Evolutionary conservation across 176 grass and related monocot species (phyloP), one percentile per base, ranked within the genome.

Genomic region (Elymus sibiricus): DNA sequence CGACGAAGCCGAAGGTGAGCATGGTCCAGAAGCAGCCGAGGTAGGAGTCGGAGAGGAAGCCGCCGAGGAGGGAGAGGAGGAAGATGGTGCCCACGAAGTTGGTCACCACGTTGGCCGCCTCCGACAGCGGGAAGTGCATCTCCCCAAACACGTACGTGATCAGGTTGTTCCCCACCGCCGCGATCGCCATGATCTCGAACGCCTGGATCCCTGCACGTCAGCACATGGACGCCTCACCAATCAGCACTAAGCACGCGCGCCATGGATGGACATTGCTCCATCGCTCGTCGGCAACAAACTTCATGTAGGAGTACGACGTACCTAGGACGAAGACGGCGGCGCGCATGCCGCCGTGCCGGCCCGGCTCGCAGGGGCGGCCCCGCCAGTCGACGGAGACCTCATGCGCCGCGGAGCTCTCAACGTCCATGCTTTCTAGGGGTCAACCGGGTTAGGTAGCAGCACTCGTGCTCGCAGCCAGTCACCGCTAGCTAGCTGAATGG

Each of bases 141-240:
- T 95, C 96, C 70, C 94, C 93, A 69, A 95, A 98, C 56, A 95
- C 96, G 92, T 98, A 98, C n/a, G 96, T 98, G 85, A 98, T 95
- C 0, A 98, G 91, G 80, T 95, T 98, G 88, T 98, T 98, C 49
- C 96, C 96, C 86, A 98, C 96, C 68, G 96, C 93, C 81, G 96
- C 96, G 73, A 95, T 98, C 58, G 92, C 92, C 93, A 95, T 98
- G 90, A 98, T 98, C 83, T 98, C 96, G 76, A 98, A 92, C 66
- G 86, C 91, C 88, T 98, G 96, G 66, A 95, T 89, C 11, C 96
- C 96, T 98, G 86, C 79, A 82, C 31, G 2, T 47, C 44, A 15
- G 15, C 34, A 35, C 77, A 39, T 17, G 3, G 9, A 4, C 10
- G 37, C 27, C 8, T 79, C 58, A 26, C 13, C 27, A 6, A 0